Conservation (phyloP, 2,329 filamentous ascomycete species). For the Tolypocladium tropicale region DNA sequence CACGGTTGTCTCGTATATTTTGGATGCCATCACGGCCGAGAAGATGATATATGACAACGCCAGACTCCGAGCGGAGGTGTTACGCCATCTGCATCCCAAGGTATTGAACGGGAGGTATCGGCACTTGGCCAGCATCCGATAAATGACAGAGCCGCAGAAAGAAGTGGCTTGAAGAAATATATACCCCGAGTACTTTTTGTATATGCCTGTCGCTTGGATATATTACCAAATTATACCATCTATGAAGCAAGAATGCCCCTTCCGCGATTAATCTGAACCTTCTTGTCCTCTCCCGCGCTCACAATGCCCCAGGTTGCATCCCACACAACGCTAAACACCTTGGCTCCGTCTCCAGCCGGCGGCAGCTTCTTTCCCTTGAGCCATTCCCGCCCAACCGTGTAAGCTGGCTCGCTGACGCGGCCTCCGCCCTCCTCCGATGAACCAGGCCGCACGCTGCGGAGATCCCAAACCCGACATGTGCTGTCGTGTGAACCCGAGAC, state of each 20-base stretch:
- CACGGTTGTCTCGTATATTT: conserved; percentile 50
- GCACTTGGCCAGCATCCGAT: conserved; percentile 14
- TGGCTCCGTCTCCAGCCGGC: conserved; percentile 70
- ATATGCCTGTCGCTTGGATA: neutral
- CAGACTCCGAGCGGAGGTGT: conserved; percentile 34
- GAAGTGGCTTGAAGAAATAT: neutral
- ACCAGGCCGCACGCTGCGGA: conserved; percentile 56
- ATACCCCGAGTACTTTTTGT: neutral
- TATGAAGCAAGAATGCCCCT: conserved; percentile 36
- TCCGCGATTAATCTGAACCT: conserved; percentile 79
- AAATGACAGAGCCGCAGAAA: conserved; percentile 1
- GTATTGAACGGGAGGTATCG: conserved; percentile 13
- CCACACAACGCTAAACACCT: conserved; percentile 86
- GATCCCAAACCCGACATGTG: conserved; percentile 88
- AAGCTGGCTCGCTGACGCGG: conserved; percentile 62
- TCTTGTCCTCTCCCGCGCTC: conserved; percentile 86
- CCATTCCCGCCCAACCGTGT: conserved; percentile 67
- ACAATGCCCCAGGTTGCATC: conserved; percentile 80
- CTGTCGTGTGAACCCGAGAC: conserved; percentile 88
- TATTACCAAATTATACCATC: conserved; percentile 1
- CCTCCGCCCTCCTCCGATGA: conserved; percentile 50
- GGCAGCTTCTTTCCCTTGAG: conserved; percentile 52
- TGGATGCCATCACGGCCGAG: conserved; percentile 42
- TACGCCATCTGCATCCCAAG: conserved; percentile 21
- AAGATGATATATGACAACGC: conserved; percentile 36